Base-by-base conservation (phyloP, 768 basidiomycete species). In the Daedaleopsis nitida region DNA sequence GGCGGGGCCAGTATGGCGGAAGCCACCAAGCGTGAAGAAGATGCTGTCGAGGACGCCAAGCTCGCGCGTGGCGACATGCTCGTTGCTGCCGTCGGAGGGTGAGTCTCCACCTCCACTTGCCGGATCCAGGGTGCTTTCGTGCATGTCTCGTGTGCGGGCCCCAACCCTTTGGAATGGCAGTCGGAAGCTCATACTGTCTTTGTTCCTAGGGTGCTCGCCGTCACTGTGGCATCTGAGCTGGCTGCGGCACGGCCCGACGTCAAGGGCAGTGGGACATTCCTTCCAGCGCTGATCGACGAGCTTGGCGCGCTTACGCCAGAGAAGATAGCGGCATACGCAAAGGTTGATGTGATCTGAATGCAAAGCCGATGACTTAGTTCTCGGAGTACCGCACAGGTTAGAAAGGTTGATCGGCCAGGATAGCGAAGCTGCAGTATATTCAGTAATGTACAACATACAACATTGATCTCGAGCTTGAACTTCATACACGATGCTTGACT, bases 61-160 rank as follows among this genome's bases (percentile, higher is more conserved):
- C 75, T 94, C 5, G 87, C 87, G n/a, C 77, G 77, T 48, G 92
- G 92, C 8, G 87, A 94, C 68, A 90, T 93, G 81, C 75, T 97
- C 37, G 64, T 84, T 13, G 94, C 83, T 1, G 83, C 94, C 0
- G 76, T 94, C 24, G 85, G 87, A 51, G 95, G 91, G 92, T 92
- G 70, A 64, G 85, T 74, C 32, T 34, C 39, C 34, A 38, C 37
- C 34, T 37, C 52, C 17, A 19, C 45, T 47, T 47, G 12, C 19
- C 45, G n/a, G n/a, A 8, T 43, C 42, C 42, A 14, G 13, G 42
- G 42, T 43, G 42, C 42, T 43, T n/a, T 43, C 17, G 50, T 53
- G 21, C 39, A 42, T 10, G n/a, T n/a, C n/a, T n/a, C n/a, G n/a
- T n/a, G n/a, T 12, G 2, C 17, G 13, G 39, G 10, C 39, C 11